Evolutionary conservation across 345 rosid genomes (phyloP).

Genomic region (Camelina neglecta): DNA sequence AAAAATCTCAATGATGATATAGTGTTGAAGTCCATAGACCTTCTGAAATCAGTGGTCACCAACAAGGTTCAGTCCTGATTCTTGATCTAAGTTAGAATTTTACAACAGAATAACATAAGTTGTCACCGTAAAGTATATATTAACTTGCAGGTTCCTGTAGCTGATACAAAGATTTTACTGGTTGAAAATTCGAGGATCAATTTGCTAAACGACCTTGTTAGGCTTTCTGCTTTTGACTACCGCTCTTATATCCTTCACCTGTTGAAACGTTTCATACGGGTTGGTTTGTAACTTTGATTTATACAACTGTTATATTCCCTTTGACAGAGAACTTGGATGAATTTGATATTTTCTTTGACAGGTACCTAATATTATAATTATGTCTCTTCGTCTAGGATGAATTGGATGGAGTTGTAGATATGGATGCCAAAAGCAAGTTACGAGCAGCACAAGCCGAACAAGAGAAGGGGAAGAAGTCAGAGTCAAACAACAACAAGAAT

Average conservation of each 20-base stretch:
- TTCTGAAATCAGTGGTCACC: neutral
- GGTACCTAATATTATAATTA: neutral
- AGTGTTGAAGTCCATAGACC: conserved; percentile 22
- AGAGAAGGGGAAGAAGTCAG: neutral
- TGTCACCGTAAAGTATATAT: neutral
- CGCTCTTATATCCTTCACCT: conserved; percentile 30
- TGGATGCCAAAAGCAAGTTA: conserved; percentile 9
- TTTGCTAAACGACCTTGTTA: conserved; percentile 15
- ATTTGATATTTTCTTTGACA: neutral
- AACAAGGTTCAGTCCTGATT: conserved; percentile 24
- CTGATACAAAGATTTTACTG: conserved; percentile 23
- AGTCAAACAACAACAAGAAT: conserved; percentile 20
- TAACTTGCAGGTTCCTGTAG: conserved; percentile 14
- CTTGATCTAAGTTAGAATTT: neutral
- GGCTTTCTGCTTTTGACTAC: conserved; percentile 32
- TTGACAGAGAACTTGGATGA: too few species aligned
- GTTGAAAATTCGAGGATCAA: conserved; percentile 24
- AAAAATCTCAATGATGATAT: conserved; percentile 22
- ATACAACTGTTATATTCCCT: conserved; percentile 10
- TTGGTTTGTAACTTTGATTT: neutral
- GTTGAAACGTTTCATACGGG: conserved; percentile 29
- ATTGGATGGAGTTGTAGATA: conserved; percentile 6
- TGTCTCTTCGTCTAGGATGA: conserved; percentile 5
- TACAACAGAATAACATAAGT: neutral
- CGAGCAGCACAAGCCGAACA: conserved; percentile 9